Conservation (phyloP, 768 basidiomycete species). For the Suillus cothurnatus region DNA sequence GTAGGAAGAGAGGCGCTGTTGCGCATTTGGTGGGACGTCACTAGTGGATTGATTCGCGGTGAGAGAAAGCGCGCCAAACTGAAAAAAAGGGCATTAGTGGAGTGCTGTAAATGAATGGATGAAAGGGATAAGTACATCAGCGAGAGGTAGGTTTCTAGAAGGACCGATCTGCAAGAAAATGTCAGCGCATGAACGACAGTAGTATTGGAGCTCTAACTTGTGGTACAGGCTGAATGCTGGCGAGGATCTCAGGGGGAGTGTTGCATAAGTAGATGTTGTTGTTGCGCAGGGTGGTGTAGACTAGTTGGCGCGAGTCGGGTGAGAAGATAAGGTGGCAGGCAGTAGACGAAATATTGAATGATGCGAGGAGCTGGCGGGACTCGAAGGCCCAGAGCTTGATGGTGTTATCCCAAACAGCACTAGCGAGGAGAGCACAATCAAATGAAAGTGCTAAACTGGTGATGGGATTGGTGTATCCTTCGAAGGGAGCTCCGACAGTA, state of each 20-base stretch:
- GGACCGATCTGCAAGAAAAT: not conserved
- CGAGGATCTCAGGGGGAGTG: not conserved
- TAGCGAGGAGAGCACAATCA: slow-evolving; percentile 6
- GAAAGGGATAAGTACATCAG: not conserved
- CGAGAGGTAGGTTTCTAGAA: not conserved
- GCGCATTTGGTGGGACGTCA: no score
- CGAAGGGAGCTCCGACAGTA: not conserved
- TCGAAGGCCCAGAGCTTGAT: slow-evolving; percentile 13
- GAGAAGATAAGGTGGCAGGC: not conserved
- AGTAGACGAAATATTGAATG: not conserved
- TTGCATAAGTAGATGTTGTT: not conserved
- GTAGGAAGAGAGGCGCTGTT: no score
- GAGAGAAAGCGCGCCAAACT: not conserved
- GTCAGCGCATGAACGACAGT: not conserved
- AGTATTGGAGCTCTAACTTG: not conserved
- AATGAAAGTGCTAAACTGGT: slow-evolving; percentile 2
- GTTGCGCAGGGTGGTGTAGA: not conserved
- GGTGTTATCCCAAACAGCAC: slow-evolving; percentile 13
- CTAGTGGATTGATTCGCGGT: no score
- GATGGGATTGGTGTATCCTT: not conserved
- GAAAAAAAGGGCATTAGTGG: not conserved
- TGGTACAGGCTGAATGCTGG: not conserved
- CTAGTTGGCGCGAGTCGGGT: not conserved
- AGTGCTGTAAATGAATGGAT: no score
- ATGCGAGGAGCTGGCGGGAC: not conserved